These are phyloP conservation scores for Coemansia sp. DNA, from an alignment of 192 early-diverging fungal species.

Conservation along the genomic window DNA sequence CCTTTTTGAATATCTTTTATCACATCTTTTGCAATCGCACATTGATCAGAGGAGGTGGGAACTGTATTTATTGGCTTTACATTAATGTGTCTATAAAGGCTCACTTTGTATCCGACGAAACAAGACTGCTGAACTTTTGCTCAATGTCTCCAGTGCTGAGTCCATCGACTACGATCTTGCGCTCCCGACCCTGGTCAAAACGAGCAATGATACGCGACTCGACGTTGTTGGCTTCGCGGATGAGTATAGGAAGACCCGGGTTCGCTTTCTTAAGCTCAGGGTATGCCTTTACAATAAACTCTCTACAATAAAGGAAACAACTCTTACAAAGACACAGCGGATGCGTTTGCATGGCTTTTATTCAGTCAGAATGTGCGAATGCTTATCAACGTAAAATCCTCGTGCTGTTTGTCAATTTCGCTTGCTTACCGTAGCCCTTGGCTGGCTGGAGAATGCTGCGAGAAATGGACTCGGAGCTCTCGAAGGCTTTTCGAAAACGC, in stretches of 20 bases:
- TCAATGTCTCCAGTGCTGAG: slow-evolving; percentile 71
- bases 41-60: no score
- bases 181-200: slow-evolving; percentile 81
- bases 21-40: no score
- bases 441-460: slow-evolving; percentile 75
- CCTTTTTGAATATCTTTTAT: background rate
- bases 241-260: slow-evolving; percentile 85
- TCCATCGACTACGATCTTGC: slow-evolving; percentile 74
- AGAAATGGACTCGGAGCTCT: slow-evolving; percentile 90
- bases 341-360: no score
- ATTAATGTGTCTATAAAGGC: background rate
- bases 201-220: slow-evolving; percentile 88
- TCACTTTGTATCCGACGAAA: slow-evolving; percentile 53
- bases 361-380: background rate
- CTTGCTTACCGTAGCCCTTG: slow-evolving; percentile 70
- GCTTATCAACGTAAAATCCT: background rate
- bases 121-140: slow-evolving; percentile 67
- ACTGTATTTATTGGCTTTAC: background rate
- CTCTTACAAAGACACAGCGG: no score
- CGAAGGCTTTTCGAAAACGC: slow-evolving; percentile 69
- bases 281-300: slow-evolving; percentile 84
- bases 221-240: slow-evolving; percentile 82
- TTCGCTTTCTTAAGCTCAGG: slow-evolving; percentile 79
- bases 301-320: slow-evolving; percentile 55
- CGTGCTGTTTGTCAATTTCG: background rate